phyloP scores from a whole-genome alignment of 345 rosid species.

The Acer saccharum region DNA sequence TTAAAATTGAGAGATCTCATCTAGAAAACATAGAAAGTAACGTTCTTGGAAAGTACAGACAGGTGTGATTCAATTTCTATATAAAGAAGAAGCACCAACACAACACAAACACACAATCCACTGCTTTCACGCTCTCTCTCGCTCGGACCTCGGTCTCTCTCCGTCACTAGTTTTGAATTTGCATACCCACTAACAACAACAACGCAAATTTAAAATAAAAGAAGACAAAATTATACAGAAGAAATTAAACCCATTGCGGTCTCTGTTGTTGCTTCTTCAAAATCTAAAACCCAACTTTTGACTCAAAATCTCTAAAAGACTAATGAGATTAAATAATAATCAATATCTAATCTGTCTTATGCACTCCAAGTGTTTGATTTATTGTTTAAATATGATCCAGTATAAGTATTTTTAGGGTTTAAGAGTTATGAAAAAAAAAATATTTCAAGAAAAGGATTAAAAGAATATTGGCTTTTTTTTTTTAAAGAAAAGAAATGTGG shows the following conservation, averaged over 20 bases:
- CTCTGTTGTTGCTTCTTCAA: neutral
- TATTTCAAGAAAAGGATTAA: too few species aligned
- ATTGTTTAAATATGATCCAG: too few species aligned
- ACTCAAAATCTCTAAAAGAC: too few species aligned
- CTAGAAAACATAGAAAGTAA: conserved; percentile 27
- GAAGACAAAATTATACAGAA: neutral
- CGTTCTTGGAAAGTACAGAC: conserved; percentile 31
- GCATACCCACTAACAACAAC: neutral
- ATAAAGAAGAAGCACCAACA: neutral
- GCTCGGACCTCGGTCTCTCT: too few species aligned
- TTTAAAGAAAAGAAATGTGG: too few species aligned
- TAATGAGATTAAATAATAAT: too few species aligned
- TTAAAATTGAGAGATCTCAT: conserved; percentile 22
- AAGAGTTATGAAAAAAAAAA: too few species aligned
- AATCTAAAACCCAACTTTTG: neutral
- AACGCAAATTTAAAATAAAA: neutral
- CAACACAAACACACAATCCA: neutral
- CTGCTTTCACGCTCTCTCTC: neutral
- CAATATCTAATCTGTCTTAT: too few species aligned
- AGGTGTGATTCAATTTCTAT: conserved; percentile 8
- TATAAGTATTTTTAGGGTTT: too few species aligned
- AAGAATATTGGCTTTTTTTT: too few species aligned
- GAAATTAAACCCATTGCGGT: neutral
- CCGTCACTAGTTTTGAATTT: neutral
- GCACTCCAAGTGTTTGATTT: too few species aligned